Conservation (phyloP, 805 yeast species). For the Starmera caribaea region DNA sequence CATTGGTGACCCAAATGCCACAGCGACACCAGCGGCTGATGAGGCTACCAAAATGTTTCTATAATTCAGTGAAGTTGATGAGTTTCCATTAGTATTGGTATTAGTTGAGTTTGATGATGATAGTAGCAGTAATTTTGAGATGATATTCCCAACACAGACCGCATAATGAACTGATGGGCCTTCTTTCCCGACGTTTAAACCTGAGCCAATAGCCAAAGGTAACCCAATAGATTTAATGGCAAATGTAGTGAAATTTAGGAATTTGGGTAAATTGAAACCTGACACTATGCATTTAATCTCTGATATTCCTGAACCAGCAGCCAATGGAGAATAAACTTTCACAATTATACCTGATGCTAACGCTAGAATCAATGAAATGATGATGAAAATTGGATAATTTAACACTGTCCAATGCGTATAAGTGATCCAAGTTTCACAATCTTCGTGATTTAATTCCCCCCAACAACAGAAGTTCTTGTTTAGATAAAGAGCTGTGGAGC, state of each 20-base stretch:
- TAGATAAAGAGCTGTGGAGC: conserved; percentile 58
- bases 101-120: conserved; percentile 6
- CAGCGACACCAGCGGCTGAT: conserved; percentile 97
- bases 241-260: conserved; percentile 65
- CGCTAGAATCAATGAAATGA: conserved; percentile 53
- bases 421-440: conserved; percentile 59
- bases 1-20: conserved; percentile 94
- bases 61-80: conserved; percentile 7
- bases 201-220: conserved; percentile 89
- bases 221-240: conserved; percentile 68
- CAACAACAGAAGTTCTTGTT: conserved; percentile 78
- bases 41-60: conserved; percentile 59
- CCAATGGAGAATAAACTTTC: conserved; percentile 66
- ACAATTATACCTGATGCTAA: conserved; percentile 60
- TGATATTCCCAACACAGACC: conserved; percentile 72
- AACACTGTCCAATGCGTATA: conserved; percentile 43
- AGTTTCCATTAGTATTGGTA: not conserved
- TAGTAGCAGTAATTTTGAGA: conserved; percentile 11
- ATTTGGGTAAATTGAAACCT: conserved; percentile 75
- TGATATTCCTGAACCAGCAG: conserved; percentile 96
- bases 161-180: conserved; percentile 99
- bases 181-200: conserved; percentile 91
- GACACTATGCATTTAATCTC: conserved; percentile 92
- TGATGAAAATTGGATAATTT: conserved; percentile 50
- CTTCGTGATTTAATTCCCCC: conserved; percentile 34